These are phyloP conservation scores for Pseudohyphozyma bogoriensis DNA, from an alignment of 768 basidiomycete genomes.

Conservation along the genomic window DNA sequence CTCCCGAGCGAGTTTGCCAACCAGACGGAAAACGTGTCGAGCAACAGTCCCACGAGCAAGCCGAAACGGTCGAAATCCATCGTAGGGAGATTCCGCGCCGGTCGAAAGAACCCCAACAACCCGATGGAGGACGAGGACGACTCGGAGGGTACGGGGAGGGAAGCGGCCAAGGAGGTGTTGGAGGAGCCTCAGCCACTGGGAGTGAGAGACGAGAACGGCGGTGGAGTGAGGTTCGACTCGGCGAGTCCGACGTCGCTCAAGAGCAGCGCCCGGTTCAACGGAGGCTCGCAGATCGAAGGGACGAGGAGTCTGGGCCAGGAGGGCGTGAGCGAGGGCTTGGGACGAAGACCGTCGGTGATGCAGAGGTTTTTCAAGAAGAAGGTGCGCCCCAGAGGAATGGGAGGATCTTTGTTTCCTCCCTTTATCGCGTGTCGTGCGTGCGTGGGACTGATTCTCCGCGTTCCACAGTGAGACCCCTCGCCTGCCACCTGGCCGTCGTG, in stretches of 20 bases:
- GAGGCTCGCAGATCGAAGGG: background rate
- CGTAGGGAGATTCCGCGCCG: constrained; percentile 23
- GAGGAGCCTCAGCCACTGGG: too few species aligned
- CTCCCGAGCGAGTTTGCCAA: constrained; percentile 14
- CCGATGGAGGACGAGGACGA: constrained; percentile 4
- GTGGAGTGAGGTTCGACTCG: background rate
- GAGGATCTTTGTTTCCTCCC: too few species aligned
- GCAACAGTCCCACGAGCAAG: constrained; percentile 3
- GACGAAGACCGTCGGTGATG: background rate
- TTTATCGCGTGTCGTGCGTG: too few species aligned
- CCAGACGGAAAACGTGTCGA: background rate
- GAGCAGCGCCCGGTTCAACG: background rate
- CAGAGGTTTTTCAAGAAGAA: constrained; percentile 6
- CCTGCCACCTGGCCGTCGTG: too few species aligned
- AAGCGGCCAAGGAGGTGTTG: too few species aligned
- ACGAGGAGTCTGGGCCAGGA: constrained; percentile 2
- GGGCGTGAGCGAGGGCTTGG: background rate
- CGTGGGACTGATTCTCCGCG: too few species aligned
- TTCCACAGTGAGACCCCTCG: too few species aligned
- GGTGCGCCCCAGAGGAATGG: too few species aligned
- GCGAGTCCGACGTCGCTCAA: background rate
- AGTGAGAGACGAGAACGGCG: too few species aligned
- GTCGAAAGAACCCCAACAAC: constrained; percentile 16
- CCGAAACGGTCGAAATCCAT: constrained; percentile 29
- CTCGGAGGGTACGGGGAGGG: background rate